Conservation (phyloP, 176 grass and related monocot genomes). For the Carex cristatella region DNA sequence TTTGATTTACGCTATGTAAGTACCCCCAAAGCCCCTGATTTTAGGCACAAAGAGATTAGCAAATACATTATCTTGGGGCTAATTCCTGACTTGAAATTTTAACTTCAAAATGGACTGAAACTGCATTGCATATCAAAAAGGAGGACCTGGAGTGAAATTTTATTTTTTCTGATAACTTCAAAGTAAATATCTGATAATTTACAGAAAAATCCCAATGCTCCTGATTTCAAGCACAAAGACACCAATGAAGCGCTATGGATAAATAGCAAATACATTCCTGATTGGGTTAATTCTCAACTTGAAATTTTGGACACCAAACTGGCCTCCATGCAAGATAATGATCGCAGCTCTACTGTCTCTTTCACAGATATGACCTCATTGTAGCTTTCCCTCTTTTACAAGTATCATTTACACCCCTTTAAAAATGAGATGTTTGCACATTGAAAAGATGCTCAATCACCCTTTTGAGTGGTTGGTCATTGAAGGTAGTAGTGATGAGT, state of each 20-base stretch:
- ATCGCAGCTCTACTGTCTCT: not conserved
- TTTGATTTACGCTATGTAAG: not conserved
- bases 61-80: conserved; percentile 4
- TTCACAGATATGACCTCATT: conserved; percentile 10
- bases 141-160: not conserved
- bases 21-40: not conserved
- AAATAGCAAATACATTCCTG: conserved; percentile 21
- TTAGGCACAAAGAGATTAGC: not conserved
- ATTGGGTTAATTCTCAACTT: conserved; percentile 16
- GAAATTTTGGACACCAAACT: conserved; percentile 18
- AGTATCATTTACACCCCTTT: not conserved
- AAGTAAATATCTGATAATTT: not conserved
- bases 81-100: conserved; percentile 3
- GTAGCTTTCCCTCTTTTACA: not conserved
- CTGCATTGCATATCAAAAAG: not conserved
- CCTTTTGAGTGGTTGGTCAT: not conserved
- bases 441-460: too few relatives aligned
- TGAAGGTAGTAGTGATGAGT: not conserved
- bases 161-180: not conserved
- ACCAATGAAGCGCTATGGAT: conserved; percentile 18
- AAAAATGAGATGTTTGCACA: not conserved
- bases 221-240: conserved; percentile 30
- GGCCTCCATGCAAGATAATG: conserved; percentile 16
- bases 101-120: conserved; percentile 4
- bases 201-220: conserved; percentile 24